A percentile compares a stretch with the other conserved stretches of the same genome.
phyloP scores from a whole-genome alignment of 2,329 filamentous ascomycete species.

The Neodidymelliopsis sp. region DNA sequence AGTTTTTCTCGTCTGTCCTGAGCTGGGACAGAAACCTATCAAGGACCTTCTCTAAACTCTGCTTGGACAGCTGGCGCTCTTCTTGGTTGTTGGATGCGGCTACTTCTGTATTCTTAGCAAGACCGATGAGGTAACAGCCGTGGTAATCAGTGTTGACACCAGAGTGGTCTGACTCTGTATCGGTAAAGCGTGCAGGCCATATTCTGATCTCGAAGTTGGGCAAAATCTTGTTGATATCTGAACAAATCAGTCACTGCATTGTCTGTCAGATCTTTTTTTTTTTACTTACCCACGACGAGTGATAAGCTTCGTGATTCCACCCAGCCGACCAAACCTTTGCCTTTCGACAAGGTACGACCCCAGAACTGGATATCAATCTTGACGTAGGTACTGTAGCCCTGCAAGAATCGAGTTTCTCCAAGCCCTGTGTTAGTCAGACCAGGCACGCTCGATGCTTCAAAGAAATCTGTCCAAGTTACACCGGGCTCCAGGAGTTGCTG shows the following conservation, averaged over 20 bases:
- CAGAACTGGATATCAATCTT: constrained; percentile 71
- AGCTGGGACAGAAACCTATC: constrained; percentile 48
- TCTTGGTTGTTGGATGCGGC: constrained; percentile 31
- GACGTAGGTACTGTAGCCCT: constrained; percentile 62
- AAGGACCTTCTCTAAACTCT: constrained; percentile 51
- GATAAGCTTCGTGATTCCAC: constrained; percentile 67
- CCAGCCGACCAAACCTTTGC: constrained; percentile 67
- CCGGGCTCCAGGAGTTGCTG: constrained; percentile 45
- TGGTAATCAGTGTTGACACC: constrained; percentile 58
- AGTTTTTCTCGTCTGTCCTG: constrained; percentile 45
- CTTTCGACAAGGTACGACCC: constrained; percentile 64
- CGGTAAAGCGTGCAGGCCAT: constrained; percentile 67
- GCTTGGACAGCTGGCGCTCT: constrained; percentile 54
- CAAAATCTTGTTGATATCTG: constrained; percentile 64
- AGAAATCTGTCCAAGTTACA: constrained; percentile 42
- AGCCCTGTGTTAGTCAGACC: not conserved
- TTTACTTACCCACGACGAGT: constrained; percentile 63
- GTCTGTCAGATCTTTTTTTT: too few relatives aligned
- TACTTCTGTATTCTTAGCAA: constrained; percentile 37
- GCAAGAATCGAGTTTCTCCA: constrained; percentile 57
- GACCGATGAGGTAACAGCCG: constrained; percentile 68
- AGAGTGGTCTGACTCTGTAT: constrained; percentile 19
- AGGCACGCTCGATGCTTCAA: constrained; percentile 9
- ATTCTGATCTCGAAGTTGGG: constrained; percentile 63
- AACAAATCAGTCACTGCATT: not conserved